phyloP scores from a whole-genome alignment of 805 yeast species.

The Suhomyces prunicola region DNA sequence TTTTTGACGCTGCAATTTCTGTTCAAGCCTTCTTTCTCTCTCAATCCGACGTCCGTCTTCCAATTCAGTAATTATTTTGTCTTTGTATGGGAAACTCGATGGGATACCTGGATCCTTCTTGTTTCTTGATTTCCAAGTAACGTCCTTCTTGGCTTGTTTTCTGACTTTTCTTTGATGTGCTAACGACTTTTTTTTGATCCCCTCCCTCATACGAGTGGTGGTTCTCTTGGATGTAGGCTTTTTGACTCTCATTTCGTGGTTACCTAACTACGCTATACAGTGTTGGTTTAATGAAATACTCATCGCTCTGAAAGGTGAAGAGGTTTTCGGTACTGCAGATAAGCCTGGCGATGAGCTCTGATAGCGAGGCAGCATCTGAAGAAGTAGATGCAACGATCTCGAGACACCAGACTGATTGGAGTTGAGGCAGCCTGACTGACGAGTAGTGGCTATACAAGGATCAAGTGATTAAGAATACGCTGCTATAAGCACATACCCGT shows the following conservation, averaged over 20 bases:
- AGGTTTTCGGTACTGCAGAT: conserved; percentile 1
- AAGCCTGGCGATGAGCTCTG: neutral
- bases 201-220: conserved; percentile 92
- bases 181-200: conserved; percentile 91
- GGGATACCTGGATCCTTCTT: conserved; percentile 96
- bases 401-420: too few relatives aligned
- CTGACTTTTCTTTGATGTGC: conserved; percentile 86
- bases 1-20: conserved; percentile 50
- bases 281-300: neutral
- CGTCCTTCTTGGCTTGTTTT: conserved; percentile 81
- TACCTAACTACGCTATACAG: neutral
- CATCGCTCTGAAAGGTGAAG: neutral
- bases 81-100: conserved; percentile 90
- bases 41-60: conserved; percentile 59
- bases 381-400: too few relatives aligned
- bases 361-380: neutral
- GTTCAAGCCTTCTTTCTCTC: conserved; percentile 50
- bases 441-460: too few relatives aligned
- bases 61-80: conserved; percentile 67
- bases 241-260: conserved; percentile 42
- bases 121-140: conserved; percentile 85
- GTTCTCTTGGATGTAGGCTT: conserved; percentile 81
- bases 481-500: too few relatives aligned
- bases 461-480: too few relatives aligned
- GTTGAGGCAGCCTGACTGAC: too few relatives aligned